Percentiles rank a stretch among this genome's conserved stretches.
Evolutionary conservation across 1,284 basidiomycete species (phyloP).

Genomic region (Ustilago vetiveriae): DNA sequence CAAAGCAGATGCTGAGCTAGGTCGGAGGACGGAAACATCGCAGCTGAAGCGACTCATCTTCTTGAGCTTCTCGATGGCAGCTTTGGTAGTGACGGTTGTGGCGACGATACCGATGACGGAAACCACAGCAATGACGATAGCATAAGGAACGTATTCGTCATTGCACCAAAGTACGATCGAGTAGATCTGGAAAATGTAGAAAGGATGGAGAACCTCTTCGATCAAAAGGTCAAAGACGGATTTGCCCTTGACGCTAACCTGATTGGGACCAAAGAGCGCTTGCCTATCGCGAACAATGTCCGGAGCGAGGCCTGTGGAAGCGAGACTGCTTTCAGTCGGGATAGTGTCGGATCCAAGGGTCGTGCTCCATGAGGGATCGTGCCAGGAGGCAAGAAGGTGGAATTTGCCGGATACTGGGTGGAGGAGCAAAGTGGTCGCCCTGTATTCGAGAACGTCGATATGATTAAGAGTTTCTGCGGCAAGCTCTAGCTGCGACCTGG

Average conservation of each 20-base stretch:
- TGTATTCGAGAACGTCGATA: conserved; percentile 40
- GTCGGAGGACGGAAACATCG: conserved; percentile 24
- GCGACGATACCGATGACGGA: conserved; percentile 44
- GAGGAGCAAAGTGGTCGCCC: conserved; percentile 38
- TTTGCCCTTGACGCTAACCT: conserved; percentile 40
- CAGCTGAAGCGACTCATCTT: conserved; percentile 48
- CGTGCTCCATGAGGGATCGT: conserved; percentile 20
- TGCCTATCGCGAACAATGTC: conserved; percentile 7
- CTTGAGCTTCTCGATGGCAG: conserved; percentile 37
- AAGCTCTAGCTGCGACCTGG: neutral
- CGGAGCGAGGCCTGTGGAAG: conserved; percentile 15
- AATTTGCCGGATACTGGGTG: conserved; percentile 39
- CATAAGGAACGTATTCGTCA: conserved; percentile 50
- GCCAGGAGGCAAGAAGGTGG: conserved; percentile 34
- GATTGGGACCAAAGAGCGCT: conserved; percentile 46
- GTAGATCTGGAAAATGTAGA: conserved; percentile 53
- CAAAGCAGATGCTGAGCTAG: neutral
- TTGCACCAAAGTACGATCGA: conserved; percentile 48
- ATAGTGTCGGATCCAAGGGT: neutral
- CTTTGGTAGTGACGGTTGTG: conserved; percentile 46
- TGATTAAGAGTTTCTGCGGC: neutral
- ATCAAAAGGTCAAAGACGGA: conserved; percentile 30
- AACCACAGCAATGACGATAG: conserved; percentile 38
- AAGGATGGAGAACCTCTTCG: conserved; percentile 50
- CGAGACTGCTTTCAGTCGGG: neutral